These are phyloP conservation scores for Oxyria digyna DNA, from an alignment of 148 eudicot species.

Conservation along the genomic window DNA sequence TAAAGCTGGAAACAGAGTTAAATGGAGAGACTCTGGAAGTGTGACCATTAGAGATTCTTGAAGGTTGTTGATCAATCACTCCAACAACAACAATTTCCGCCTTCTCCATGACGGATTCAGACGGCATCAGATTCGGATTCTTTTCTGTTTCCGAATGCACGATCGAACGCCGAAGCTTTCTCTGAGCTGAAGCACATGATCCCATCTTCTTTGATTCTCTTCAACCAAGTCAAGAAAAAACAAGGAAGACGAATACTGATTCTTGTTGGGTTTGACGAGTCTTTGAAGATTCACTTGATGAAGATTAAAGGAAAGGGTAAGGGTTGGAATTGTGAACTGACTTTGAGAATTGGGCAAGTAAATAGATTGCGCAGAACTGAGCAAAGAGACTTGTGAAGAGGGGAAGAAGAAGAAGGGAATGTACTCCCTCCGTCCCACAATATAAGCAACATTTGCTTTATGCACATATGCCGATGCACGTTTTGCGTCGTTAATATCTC, in stretches of 20 bases:
- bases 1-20: conserved; percentile 2
- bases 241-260: neutral
- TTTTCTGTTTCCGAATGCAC: neutral
- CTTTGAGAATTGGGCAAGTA: neutral
- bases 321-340: neutral
- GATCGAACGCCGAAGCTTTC: conserved; percentile 2
- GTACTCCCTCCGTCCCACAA: too few species aligned
- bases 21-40: conserved; percentile 4
- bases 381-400: neutral
- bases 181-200: conserved; percentile 2
- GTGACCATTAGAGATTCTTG: neutral
- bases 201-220: conserved; percentile 9
- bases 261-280: neutral
- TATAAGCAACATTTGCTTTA: too few species aligned
- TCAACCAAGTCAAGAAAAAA: neutral
- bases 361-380: neutral
- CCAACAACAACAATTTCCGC: neutral
- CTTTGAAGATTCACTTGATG: neutral
- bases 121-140: neutral
- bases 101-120: neutral
- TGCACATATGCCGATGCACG: too few species aligned
- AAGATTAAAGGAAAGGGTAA: neutral
- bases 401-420: neutral
- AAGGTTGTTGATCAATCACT: neutral
- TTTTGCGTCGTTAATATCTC: too few species aligned